phyloP scores from a whole-genome alignment of 257 asterid species.

The Rauvolfia tetraphylla region DNA sequence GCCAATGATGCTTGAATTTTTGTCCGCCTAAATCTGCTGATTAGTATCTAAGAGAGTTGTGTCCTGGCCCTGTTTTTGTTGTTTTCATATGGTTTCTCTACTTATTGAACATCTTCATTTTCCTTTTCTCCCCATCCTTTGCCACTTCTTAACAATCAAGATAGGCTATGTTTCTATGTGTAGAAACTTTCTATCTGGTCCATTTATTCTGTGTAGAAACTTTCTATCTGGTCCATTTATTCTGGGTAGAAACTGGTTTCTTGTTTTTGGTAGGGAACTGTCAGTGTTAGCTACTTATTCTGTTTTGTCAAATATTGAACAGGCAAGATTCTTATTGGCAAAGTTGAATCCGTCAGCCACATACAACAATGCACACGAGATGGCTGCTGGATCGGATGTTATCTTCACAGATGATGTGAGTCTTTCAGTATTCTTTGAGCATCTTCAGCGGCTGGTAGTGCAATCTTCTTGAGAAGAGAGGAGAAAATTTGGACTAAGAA shows the following conservation, averaged over 20 bases:
- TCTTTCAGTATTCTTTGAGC: conserved; percentile 86
- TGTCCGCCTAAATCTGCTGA: background rate
- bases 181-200: background rate
- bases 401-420: conserved; percentile 96
- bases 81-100: too few relatives aligned
- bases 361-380: conserved; percentile 72
- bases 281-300: background rate
- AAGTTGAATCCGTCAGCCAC: conserved; percentile 98
- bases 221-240: background rate
- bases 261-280: background rate
- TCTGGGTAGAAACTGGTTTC: too few relatives aligned
- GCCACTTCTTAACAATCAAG: background rate
- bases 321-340: conserved; percentile 96
- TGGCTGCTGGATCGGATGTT: conserved; percentile 83
- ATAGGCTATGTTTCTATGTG: background rate
- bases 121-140: background rate
- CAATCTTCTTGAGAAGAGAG: conserved; percentile 62
- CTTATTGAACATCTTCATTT: too few relatives aligned
- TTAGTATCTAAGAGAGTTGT: background rate
- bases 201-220: too few relatives aligned
- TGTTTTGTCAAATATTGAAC: conserved; percentile 26
- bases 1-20: background rate
- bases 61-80: background rate
- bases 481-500: background rate
- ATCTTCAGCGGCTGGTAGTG: conserved; percentile 92